phyloP scores from a whole-genome alignment of 495 filamentous ascomycete species.

The Neurospora sp. region DNA sequence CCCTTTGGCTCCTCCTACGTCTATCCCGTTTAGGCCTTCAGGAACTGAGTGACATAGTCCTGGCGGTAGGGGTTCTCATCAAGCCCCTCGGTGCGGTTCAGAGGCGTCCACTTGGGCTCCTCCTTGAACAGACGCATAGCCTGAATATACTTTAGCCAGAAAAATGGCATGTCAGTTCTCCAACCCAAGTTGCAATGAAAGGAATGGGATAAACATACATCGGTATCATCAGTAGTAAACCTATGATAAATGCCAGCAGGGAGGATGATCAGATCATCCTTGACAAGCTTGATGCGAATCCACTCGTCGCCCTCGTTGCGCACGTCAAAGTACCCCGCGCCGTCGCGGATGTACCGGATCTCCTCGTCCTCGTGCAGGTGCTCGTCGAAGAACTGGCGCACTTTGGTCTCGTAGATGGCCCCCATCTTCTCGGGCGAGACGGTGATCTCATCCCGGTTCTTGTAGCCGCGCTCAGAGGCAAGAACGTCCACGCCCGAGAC shows the following conservation, averaged over 20 bases:
- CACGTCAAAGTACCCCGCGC: slow-evolving; percentile 89
- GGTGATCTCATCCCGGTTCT: slow-evolving; percentile 86
- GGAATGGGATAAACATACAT: slow-evolving; percentile 44
- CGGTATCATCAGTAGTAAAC: slow-evolving; percentile 84
- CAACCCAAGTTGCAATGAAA: not conserved
- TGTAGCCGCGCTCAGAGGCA: slow-evolving; percentile 69
- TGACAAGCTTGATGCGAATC: slow-evolving; percentile 74
- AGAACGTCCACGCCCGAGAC: slow-evolving; percentile 59
- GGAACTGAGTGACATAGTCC: slow-evolving; percentile 50
- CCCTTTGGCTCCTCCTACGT: not conserved
- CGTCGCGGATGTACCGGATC: slow-evolving; percentile 92
- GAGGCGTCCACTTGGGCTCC: slow-evolving; percentile 94
- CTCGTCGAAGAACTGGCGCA: slow-evolving; percentile 87
- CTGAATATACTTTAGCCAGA: slow-evolving; percentile 57
- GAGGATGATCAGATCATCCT: slow-evolving; percentile 67
- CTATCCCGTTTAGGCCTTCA: slow-evolving; percentile 4
- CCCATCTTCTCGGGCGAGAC: slow-evolving; percentile 88
- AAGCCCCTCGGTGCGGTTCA: slow-evolving; percentile 72
- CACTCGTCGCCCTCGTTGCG: slow-evolving; percentile 62
- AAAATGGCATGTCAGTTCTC: not conserved
- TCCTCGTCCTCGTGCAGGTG: slow-evolving; percentile 98
- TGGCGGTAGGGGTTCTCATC: slow-evolving; percentile 69
- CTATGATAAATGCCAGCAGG: slow-evolving; percentile 97
- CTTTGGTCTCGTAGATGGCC: slow-evolving; percentile 75
- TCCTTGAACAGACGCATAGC: slow-evolving; percentile 98